These are phyloP conservation scores for Sugiyamaella grinbergsii DNA, from an alignment of 1,139 yeast species.

Conservation along the genomic window DNA sequence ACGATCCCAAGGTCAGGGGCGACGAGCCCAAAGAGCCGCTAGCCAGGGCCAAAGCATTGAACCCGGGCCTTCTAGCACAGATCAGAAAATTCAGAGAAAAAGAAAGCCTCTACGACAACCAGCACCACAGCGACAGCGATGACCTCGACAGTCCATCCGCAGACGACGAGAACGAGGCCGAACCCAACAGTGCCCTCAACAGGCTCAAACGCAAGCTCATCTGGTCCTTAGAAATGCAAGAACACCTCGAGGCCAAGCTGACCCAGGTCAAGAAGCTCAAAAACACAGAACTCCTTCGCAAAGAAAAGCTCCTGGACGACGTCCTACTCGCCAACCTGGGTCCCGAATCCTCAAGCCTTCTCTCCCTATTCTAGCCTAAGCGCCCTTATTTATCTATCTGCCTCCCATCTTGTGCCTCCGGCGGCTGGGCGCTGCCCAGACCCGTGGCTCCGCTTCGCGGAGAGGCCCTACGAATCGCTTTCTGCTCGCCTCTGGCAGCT, in stretches of 20 bases:
- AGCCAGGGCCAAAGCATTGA: slow-evolving; percentile 12
- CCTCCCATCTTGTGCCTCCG: slow-evolving; percentile 9
- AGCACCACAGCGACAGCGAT: slow-evolving; percentile 31
- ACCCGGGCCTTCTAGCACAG: slow-evolving; percentile 12
- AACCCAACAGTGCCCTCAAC: slow-evolving; percentile 31
- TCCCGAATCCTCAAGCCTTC: slow-evolving; percentile 3
- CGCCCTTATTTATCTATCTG: not conserved
- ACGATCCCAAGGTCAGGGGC: not conserved
- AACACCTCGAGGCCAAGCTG: slow-evolving; percentile 50
- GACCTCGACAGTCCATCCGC: slow-evolving; percentile 12
- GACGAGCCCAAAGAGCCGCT: slow-evolving; percentile 8
- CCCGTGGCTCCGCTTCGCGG: slow-evolving; percentile 7
- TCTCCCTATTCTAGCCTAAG: slow-evolving; percentile 3
- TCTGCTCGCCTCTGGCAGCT: no score
- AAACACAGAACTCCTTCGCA: slow-evolving; percentile 55
- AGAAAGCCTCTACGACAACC: slow-evolving; percentile 18
- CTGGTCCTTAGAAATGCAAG: slow-evolving; percentile 56
- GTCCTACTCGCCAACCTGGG: slow-evolving; percentile 43
- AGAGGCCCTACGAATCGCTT: not conserved
- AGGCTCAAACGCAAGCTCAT: slow-evolving; percentile 44
- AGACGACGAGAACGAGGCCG: not conserved
- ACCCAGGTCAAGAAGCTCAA: slow-evolving; percentile 45
- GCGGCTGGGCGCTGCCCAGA: slow-evolving; percentile 16
- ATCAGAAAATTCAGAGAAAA: slow-evolving; percentile 20
- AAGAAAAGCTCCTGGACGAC: slow-evolving; percentile 60